Base-by-base conservation (phyloP, 83 land plant genomes). In the Diphasiastrum complanatum region DNA sequence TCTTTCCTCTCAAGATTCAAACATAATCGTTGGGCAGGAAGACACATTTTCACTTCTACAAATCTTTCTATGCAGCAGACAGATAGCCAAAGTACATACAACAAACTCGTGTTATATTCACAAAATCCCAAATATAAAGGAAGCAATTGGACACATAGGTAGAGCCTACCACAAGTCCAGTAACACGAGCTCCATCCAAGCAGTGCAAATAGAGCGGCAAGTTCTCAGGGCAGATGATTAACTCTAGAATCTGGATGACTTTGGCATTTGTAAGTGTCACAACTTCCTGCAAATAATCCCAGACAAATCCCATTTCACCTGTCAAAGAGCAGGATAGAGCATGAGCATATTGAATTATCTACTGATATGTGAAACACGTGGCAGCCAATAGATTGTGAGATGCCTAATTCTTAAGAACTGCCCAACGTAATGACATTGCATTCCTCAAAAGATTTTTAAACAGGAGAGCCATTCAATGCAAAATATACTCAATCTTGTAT, bases 131-230 rank as follows among this genome's bases (percentile, higher is more conserved):
- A n/a, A n/a, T n/a, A n/a, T n/a, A 24, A 50, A n/a, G 25, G 22
- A n/a, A 50, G 22, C 0, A 50, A 50, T 11, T 18, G 24, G 22
- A 50, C 16, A 24, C 22, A 50, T 0, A 50, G 25, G 16, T 55
- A 19, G 14, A 33, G 32, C 34, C 29, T 64, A 64, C 74, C 69
- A 70, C 69, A n/a, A 70, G 60, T 2, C 74, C 74, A 1, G 74
- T 70, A 14, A 70, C 48, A 35, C 64, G 68, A 0, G 74, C 66
- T 19, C 74, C 74, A 33, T 70, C 74, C 36, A 70, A 22, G 61
- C 69, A 70, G 33, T 70, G 74, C 51, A 70, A 26, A 33, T 70
- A 70, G 28, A 57, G 50, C 5, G 74, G 74, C 20, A 70, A 48
- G 38, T 70, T 70, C 59, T 70, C 73, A 25, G 66, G 67, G 51